Conservation (phyloP, 1,284 basidiomycete species). For the Ustilago loliicola region DNA sequence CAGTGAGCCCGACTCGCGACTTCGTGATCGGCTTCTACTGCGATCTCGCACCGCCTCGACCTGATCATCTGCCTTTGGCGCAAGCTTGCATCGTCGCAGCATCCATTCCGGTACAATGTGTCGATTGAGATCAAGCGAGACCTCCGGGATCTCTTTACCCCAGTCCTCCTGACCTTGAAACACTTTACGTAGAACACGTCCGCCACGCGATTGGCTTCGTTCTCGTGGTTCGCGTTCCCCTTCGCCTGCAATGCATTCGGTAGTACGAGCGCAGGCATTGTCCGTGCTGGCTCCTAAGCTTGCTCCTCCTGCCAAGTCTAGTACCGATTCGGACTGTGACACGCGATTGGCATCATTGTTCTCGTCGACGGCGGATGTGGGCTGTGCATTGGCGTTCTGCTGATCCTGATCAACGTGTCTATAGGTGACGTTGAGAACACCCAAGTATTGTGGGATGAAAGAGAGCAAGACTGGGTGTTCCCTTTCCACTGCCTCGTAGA, state of each 20-base stretch:
- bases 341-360: background rate
- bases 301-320: background rate
- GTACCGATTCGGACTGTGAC: conserved; percentile 1
- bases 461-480: conserved; percentile 90
- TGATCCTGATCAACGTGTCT: conserved; percentile 50
- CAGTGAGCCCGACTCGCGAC: conserved; percentile 29
- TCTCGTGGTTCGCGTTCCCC: conserved; percentile 10
- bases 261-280: background rate
- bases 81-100: conserved; percentile 68
- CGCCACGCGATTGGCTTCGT: conserved; percentile 23
- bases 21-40: conserved; percentile 27
- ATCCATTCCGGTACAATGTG: conserved; percentile 97
- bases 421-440: conserved; percentile 98
- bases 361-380: background rate
- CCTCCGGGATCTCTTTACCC: conserved; percentile 75
- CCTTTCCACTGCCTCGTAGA: conserved; percentile 95
- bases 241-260: background rate
- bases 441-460: conserved; percentile 95
- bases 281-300: background rate
- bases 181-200: conserved; percentile 51
- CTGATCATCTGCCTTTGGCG: conserved; percentile 6
- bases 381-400: conserved; percentile 5
- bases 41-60: conserved; percentile 7
- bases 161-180: conserved; percentile 67
- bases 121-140: conserved; percentile 89